Evolutionary conservation across 495 filamentous ascomycete species (phyloP).

Genomic region (Neurospora sp.): DNA sequence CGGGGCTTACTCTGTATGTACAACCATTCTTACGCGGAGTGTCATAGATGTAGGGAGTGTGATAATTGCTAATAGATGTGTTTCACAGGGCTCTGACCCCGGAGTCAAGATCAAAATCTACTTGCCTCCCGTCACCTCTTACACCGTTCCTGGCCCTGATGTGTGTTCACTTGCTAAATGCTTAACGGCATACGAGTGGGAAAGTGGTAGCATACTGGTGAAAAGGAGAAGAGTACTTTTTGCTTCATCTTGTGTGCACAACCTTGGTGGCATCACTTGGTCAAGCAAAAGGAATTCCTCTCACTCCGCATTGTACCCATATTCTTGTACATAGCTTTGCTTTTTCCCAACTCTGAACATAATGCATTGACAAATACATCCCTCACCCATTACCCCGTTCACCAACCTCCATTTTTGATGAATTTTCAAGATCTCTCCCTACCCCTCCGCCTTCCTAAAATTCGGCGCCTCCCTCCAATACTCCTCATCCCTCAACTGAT

Average conservation of each 20-base stretch:
- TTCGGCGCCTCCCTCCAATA: neutral
- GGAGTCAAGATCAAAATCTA: constrained; percentile 41
- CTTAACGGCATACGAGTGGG: neutral
- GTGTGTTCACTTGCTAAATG: constrained; percentile 22
- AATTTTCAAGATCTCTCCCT: neutral
- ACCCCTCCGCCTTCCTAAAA: neutral
- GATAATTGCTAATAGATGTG: neutral
- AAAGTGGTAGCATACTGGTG: neutral
- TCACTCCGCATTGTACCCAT: neutral
- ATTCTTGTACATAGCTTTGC: neutral
- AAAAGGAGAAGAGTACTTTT: neutral
- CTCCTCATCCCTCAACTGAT: neutral
- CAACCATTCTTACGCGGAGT: neutral
- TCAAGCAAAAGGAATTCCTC: neutral
- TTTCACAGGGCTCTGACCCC: constrained; percentile 23
- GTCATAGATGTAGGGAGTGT: neutral
- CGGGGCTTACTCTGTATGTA: constrained; percentile 28
- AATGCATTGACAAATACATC: neutral
- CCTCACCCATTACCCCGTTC: neutral
- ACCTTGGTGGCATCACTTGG: neutral
- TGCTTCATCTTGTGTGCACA: neutral
- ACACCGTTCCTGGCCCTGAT: constrained; percentile 28
- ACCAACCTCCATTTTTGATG: neutral
- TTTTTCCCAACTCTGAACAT: neutral
- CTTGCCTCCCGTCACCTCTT: constrained; percentile 28